These are phyloP conservation scores for Penicillium sp. DNA, from an alignment of 2,329 filamentous ascomycete species.

Conservation along the genomic window DNA sequence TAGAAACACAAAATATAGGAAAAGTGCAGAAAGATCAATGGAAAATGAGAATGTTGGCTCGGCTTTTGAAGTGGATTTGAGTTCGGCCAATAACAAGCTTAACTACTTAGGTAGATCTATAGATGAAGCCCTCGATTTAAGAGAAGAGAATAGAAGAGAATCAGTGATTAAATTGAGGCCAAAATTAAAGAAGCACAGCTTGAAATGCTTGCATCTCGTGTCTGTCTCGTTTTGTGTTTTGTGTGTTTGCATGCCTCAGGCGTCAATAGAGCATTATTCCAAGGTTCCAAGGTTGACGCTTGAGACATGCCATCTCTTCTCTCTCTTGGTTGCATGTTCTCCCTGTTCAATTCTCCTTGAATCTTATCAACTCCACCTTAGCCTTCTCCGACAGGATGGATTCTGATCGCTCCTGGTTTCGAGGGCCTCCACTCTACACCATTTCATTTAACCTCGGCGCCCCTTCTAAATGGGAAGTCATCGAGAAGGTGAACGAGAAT, in stretches of 20 bases:
- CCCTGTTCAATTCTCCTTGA: too few relatives aligned
- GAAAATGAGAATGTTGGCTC: neutral
- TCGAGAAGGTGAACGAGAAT: too few relatives aligned
- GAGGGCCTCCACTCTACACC: too few relatives aligned
- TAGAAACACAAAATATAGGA: neutral
- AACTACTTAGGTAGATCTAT: too few relatives aligned
- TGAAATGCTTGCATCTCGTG: neutral
- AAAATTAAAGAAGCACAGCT: neutral
- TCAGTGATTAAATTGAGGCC: neutral
- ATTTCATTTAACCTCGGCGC: too few relatives aligned
- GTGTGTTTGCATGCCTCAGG: neutral
- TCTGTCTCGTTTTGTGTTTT: too few relatives aligned
- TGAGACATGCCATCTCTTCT: neutral
- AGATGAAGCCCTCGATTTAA: neutral
- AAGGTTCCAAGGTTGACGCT: neutral
- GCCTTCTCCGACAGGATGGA: too few relatives aligned
- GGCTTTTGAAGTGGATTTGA: slow-evolving; percentile 1
- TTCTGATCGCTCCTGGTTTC: too few relatives aligned
- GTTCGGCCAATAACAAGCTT: slow-evolving; percentile 6
- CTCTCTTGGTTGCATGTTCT: too few relatives aligned
- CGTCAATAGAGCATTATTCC: neutral
- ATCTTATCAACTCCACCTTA: too few relatives aligned
- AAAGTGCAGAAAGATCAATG: neutral
- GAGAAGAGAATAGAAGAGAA: too few relatives aligned
- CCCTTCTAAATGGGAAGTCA: too few relatives aligned